Evolutionary conservation across 2,329 filamentous ascomycete genomes (phyloP).

Genomic region (Pestalotiopsis sp.): DNA sequence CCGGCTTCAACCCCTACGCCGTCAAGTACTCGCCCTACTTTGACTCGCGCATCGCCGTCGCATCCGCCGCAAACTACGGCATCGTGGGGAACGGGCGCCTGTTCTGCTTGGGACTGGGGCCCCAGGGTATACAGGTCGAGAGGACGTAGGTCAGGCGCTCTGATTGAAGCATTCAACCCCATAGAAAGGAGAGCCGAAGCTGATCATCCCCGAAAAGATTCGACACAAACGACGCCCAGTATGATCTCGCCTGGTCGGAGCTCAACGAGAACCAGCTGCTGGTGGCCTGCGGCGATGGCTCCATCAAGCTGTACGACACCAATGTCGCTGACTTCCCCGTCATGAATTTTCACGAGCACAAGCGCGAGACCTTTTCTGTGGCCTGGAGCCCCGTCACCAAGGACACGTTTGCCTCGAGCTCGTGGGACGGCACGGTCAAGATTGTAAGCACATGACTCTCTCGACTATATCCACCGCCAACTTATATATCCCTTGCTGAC

Average conservation of each 20-base stretch:
- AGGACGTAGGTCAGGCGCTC: slow-evolving; percentile 63
- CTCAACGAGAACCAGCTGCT: slow-evolving; percentile 94
- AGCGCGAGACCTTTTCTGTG: slow-evolving; percentile 88
- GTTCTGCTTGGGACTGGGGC: slow-evolving; percentile 81
- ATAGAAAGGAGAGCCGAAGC: background rate
- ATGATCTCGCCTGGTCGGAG: slow-evolving; percentile 94
- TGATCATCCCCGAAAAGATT: slow-evolving; percentile 58
- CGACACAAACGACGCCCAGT: slow-evolving; percentile 96
- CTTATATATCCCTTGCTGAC: background rate
- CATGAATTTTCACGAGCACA: slow-evolving; percentile 91
- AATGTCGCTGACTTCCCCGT: slow-evolving; percentile 80
- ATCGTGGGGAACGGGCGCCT: slow-evolving; percentile 94
- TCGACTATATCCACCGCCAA: background rate
- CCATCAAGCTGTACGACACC: slow-evolving; percentile 91
- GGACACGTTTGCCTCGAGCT: slow-evolving; percentile 86
- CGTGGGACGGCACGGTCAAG: slow-evolving; percentile 96
- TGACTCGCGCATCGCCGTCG: slow-evolving; percentile 90
- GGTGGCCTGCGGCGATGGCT: slow-evolving; percentile 88
- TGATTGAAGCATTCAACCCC: background rate
- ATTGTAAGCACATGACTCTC: slow-evolving; percentile 53
- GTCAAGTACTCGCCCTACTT: slow-evolving; percentile 99
- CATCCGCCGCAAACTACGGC: slow-evolving; percentile 91
- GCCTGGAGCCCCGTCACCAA: slow-evolving; percentile 92
- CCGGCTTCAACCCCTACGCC: slow-evolving; percentile 93
- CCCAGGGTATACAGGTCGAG: slow-evolving; percentile 80